phyloP scores from a whole-genome alignment of 345 rosid genomes.

The Lagerstroemia speciosa region DNA sequence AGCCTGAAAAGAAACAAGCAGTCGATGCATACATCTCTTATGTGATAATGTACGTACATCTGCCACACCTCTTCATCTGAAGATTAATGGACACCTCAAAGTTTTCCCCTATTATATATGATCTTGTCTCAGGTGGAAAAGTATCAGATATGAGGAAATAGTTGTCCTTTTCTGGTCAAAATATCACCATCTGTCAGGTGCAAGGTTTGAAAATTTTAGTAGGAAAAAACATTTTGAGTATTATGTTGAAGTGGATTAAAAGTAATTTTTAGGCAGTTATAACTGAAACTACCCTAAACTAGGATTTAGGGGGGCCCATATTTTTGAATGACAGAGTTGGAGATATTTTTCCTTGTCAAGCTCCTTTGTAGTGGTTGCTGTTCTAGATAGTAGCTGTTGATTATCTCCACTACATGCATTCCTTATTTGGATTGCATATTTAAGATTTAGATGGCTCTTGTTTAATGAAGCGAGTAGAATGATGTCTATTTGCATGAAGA shows the following conservation, averaged over 20 bases:
- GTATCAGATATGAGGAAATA: neutral
- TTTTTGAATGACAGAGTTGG: neutral
- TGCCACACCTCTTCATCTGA: neutral
- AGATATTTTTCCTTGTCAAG: neutral
- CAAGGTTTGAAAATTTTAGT: neutral
- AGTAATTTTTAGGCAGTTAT: neutral
- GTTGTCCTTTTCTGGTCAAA: neutral
- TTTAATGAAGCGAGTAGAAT: neutral
- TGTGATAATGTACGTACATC: constrained; percentile 24
- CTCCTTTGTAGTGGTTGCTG: neutral
- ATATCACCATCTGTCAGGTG: neutral
- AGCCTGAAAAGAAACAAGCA: constrained; percentile 43
- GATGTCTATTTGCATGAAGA: too few relatives aligned
- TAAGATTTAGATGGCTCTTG: neutral
- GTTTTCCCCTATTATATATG: neutral
- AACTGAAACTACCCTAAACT: neutral
- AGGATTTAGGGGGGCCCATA: neutral
- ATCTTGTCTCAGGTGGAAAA: neutral
- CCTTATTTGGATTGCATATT: neutral
- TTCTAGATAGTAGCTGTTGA: neutral
- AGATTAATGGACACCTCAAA: neutral
- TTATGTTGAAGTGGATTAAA: neutral
- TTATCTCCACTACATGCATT: neutral
- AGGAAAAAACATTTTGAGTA: neutral
- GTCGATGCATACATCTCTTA: constrained; percentile 50